Base-by-base conservation (phyloP, 805 yeast species). In the Candida sonorensis region DNA sequence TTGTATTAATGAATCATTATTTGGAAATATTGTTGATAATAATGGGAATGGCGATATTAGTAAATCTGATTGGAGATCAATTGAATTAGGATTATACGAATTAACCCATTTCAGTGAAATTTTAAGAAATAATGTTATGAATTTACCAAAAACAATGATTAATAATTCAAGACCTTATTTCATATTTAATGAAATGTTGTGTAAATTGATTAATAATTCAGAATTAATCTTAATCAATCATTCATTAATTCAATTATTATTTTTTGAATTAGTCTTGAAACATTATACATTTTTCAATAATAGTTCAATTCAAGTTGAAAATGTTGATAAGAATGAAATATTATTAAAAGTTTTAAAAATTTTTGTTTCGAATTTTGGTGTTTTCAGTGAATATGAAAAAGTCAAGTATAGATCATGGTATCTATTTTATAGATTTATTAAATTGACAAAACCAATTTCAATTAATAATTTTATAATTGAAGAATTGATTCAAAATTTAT, bases 331-430 rank as follows among this genome's bases (percentile, higher is more conserved):
- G 42, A 59, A 64, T 29, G 73, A 67, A 18, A 62, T 82, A 25
- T 63, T 83, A 9, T 54, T 70, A 38, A 71, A 78, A 37, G 74
- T 86, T 13, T 63, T 90, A 36, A 82, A 83, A 45, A 70, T 83
- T 15, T 90, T 92, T 52, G 75, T 86, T 27, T 76, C 92, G 12
- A 77, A 77, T 22, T 69, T 79, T 45, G 97, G 97, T 11, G 72
- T 90, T 40, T 87, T 85, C 55, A 85, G 81, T 58, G 64, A 68
- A 5, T 67, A 71, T 43, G 81, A 72, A 36, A 81, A 76, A 40
- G 96, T 88, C 4, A 77, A 87, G 47, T 67, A 75, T 35, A 77
- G 97, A 54, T 71, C 94, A 26, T 92, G 97, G 96, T 90, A 85
- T 54, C 64, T 88, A 41, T 85, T 90, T 46, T 79, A 79, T 49